Percentiles rank a stretch among this genome's conserved stretches.
Evolutionary conservation across 495 filamentous ascomycete genomes (phyloP).

Genomic region (Chaetomium fimeti): DNA sequence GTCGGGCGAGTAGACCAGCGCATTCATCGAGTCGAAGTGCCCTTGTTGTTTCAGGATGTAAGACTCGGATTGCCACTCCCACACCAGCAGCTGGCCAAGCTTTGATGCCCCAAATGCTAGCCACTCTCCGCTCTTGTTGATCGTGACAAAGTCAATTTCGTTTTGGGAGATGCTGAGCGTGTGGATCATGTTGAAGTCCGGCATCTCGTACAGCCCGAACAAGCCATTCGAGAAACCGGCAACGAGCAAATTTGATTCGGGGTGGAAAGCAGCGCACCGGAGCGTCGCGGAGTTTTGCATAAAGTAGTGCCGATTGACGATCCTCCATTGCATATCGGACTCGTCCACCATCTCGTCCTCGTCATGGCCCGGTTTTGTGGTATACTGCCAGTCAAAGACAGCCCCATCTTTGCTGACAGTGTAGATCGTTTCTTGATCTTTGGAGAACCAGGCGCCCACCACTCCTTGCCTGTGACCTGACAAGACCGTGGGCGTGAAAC

Average conservation of each 20-base stretch:
- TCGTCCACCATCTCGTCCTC: conserved; percentile 62
- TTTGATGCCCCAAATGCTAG: conserved; percentile 96
- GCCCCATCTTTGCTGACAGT: conserved; percentile 59
- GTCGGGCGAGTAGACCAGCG: conserved; percentile 88
- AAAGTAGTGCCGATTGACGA: conserved; percentile 84
- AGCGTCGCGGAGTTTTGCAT: conserved; percentile 85
- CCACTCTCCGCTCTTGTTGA: conserved; percentile 95
- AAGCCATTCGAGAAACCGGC: conserved; percentile 92
- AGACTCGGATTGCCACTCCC: conserved; percentile 99
- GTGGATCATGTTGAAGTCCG: conserved; percentile 95
- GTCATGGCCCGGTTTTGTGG: conserved; percentile 52
- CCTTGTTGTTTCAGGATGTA: conserved; percentile 98
- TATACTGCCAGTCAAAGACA: conserved; percentile 66
- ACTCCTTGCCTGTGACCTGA: conserved; percentile 87
- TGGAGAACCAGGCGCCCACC: conserved; percentile 86
- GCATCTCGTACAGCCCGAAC: conserved; percentile 91
- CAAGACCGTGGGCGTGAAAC: conserved; percentile 83
- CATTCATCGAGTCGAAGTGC: conserved; percentile 95
- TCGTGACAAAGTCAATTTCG: conserved; percentile 87
- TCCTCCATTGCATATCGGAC: conserved; percentile 70
- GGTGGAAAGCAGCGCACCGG: conserved; percentile 82
- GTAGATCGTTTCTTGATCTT: conserved; percentile 73
- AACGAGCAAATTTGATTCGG: conserved; percentile 81
- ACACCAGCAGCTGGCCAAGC: conserved; percentile 89
- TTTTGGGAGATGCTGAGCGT: conserved; percentile 89